Conservation (phyloP, 2,329 filamentous ascomycete genomes). For the Huntiella savannae region DNA sequence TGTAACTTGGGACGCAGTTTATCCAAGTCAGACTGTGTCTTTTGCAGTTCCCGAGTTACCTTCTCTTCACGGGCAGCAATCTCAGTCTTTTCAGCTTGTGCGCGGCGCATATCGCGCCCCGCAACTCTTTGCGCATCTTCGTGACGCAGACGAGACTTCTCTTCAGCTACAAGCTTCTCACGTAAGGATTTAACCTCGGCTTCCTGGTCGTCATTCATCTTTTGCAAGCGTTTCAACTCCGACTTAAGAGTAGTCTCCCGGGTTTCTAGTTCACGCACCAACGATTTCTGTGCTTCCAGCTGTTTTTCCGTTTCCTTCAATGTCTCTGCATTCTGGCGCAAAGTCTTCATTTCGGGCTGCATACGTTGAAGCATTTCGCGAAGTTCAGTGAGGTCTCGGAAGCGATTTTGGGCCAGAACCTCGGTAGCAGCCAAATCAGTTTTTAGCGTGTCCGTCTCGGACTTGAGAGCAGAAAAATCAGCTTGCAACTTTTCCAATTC, state of each 20-base stretch:
- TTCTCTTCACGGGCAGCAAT: conserved; percentile 56
- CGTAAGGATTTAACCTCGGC: conserved; percentile 58
- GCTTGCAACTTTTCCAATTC: conserved; percentile 13
- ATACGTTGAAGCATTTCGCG: conserved; percentile 64
- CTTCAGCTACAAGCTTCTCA: conserved; percentile 61
- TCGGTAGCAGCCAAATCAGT: conserved; percentile 74
- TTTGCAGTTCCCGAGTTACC: conserved; percentile 47
- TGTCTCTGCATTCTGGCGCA: conserved; percentile 57
- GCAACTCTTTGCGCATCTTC: conserved; percentile 63
- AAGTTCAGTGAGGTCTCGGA: conserved; percentile 70
- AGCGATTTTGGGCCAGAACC: conserved; percentile 68
- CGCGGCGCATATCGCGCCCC: conserved; percentile 57
- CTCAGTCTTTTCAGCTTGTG: conserved; percentile 64
- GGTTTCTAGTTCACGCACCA: conserved; percentile 59
- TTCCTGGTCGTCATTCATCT: conserved; percentile 54
- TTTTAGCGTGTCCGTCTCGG: conserved; percentile 49
- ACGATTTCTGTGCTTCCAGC: conserved; percentile 35
- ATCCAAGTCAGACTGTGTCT: conserved; percentile 53
- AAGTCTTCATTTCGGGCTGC: conserved; percentile 64
- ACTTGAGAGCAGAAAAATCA: conserved; percentile 51
- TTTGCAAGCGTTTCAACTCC: conserved; percentile 52
- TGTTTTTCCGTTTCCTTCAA: conserved; percentile 62
- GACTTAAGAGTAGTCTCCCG: conserved; percentile 63
- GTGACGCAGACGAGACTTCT: conserved; percentile 46
- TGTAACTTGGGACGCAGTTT: conserved; percentile 41